Evolutionary conservation across 2,329 filamentous ascomycete genomes (phyloP), one percentile per base, ranked within the genome.

Genomic region (Atkinsonella texensis): DNA sequence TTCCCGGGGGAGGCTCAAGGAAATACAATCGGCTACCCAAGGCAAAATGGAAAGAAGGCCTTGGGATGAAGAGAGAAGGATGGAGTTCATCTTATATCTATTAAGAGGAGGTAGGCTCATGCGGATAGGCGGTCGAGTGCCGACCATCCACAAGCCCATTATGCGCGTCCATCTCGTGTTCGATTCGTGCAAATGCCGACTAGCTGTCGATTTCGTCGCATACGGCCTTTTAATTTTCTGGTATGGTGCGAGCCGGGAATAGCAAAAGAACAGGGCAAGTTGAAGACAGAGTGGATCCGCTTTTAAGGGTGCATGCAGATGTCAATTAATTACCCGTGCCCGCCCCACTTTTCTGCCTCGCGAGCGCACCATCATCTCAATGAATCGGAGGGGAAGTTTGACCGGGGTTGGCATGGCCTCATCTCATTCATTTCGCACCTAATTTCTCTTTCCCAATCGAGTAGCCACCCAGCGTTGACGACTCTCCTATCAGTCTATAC

Each of bases 11-110:
- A 13, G 39, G 12, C 28, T 43, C 10, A 18, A 10, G 12, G 23
- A 40, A 15, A 18, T 12, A 35, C 17, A 18, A 18, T 12, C 47
- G 17, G 46, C 33, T 38, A 47, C 12, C 2, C 12, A n/a, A 41
- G 18, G 2, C 15, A 20, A 35, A 2, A 10, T 11, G 6, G 10
- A 12, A 33, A 35, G n/a, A 47, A 39, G 9, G 31, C 31, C 15
- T 3, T 20, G 23, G 33, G 17, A 23, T 18, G 28, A 31, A 40
- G 42, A 18, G 32, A 38, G 20, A 35, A 31, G 40, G 46, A 43
- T 3, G 47, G 35, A 40, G 53, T 47, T 53, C 28, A 28, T 28
- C 28, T 28, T 55, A 55, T 55, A 55, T 52, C 46, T n/a, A 43
- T 12, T 4, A 35, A 18, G 18, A 18, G 18, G 38, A 41, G 13